A percentile compares a stretch with the other conserved stretches of the same genome.
These are phyloP conservation scores for Phenoliferia sp. DNA, from an alignment of 1,284 basidiomycete species.

Conservation along the genomic window DNA sequence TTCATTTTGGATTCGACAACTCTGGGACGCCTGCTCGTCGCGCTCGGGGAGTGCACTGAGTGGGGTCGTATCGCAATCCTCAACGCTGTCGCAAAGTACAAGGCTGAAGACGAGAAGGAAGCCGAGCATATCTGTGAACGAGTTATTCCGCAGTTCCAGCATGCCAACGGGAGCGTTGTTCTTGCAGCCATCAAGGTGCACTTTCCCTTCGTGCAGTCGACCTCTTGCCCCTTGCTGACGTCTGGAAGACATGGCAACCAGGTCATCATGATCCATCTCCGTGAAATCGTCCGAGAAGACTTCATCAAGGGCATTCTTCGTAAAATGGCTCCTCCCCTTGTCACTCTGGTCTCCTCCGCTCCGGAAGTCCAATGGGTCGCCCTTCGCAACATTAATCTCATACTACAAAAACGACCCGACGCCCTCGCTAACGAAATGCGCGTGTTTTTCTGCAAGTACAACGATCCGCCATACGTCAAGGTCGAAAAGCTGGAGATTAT, in stretches of 20 bases:
- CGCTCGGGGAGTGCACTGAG: slow-evolving; percentile 96
- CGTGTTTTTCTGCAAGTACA: slow-evolving; percentile 99
- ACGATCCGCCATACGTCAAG: slow-evolving; percentile 97
- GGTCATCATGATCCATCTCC: slow-evolving; percentile 97
- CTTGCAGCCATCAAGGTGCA: slow-evolving; percentile 86
- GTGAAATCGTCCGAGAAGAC: slow-evolving; percentile 73
- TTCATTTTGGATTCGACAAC: slow-evolving; percentile 78
- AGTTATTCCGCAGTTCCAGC: slow-evolving; percentile 97
- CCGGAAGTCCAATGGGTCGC: slow-evolving; percentile 90
- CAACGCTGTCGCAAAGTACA: slow-evolving; percentile 78
- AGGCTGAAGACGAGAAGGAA: slow-evolving; percentile 80
- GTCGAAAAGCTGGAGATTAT: slow-evolving; percentile 98
- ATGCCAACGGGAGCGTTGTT: slow-evolving; percentile 91
- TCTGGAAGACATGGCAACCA: slow-evolving; percentile 39
- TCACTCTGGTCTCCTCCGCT: slow-evolving; percentile 56
- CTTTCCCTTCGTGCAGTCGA: too few species aligned
- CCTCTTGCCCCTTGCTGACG: neutral
- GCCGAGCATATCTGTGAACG: slow-evolving; percentile 98
- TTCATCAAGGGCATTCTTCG: slow-evolving; percentile 79
- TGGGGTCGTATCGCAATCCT: slow-evolving; percentile 95
- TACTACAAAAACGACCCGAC: slow-evolving; percentile 86
- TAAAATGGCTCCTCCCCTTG: slow-evolving; percentile 96
- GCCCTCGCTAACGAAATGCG: slow-evolving; percentile 92
- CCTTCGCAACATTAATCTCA: slow-evolving; percentile 89
- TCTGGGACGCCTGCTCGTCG: slow-evolving; percentile 85